Evolutionary conservation across 163 green algal species (phyloP), one percentile per base, ranked within the genome.

Genomic region (Prototheca stagnorum): DNA sequence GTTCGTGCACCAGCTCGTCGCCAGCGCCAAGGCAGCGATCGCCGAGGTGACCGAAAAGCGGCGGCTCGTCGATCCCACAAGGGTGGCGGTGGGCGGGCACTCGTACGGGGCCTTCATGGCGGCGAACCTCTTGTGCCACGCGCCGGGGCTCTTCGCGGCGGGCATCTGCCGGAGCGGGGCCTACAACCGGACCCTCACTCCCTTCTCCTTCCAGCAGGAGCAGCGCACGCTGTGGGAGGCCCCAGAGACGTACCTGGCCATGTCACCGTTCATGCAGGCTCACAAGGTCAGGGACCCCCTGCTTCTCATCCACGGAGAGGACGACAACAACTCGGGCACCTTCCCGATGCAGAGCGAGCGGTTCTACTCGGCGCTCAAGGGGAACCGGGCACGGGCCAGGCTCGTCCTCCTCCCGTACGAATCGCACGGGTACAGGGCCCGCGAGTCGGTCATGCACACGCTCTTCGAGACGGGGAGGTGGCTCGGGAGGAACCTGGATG

Each of bases 151-250:
- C 22, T 99, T 99, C 62, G 74, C 74, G 5, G 6, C 40, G 31
- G 40, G 75, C 57, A 82, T 93, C 40, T 85, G 85, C 1, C 65
- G 84, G 35, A 87, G 65, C 6, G 89, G 89, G 15, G 88, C 90
- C 0, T 99, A 94, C 77, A 99, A 99, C 72, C 74, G 89, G 26
- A 98, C 90, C 5, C 73, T 99, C 24, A 99, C 91, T 12, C 91
- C 91, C 2, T 97, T 98, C 68, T 82, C 85, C 9, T 99, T 99
- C 69, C 90, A 95, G 62, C 49, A 60, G 2, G 70, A 79, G 57
- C 58, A 75, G 49, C 50, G 67, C 21, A 95, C 88, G 8, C 54
- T 96, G 47, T 98, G 89, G 89, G 58, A 99, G 69, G 83, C 82
- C 3, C 70, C 77, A 1, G 80, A 95, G 2, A 80, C 80, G 4